Evolutionary conservation across 1,284 basidiomycete species (phyloP), one percentile per base, ranked within the genome.

Genomic region (Hymenochaete sp.): DNA sequence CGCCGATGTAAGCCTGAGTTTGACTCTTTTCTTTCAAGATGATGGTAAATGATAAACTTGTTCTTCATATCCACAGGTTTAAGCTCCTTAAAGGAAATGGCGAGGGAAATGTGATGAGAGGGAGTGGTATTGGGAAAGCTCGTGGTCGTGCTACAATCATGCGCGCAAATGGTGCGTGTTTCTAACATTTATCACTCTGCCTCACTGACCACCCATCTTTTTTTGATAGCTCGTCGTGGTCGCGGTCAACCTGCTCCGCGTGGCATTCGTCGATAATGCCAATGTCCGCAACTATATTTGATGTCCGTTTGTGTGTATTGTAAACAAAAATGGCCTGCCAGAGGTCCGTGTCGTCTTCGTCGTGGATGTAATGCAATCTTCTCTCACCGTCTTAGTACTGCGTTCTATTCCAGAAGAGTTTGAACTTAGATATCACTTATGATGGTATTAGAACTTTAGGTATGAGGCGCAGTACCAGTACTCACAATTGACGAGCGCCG

Each of bases 81-180:
- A 98, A 98, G 70, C 85, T 95, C 54, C 90, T 97, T 42, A 93
- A 95, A 38, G 92, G 93, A 13, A 97, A 98, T 62, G 93, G 93
- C 29, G 97, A 98, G 93, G 92, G 93, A 13, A 97, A 98, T 62
- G 93, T 93, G 31, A 97, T 98, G 93, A 87, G 89, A 59, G 96
- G 96, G 59, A 77, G 95, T 55, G 96, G 96, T 81, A 98, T 99
- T 61, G 96, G 96, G 61, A 96, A 93, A 58, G 92, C 92, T 47
- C 85, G 91, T 77, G 91, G 91, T 63, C 82, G 92, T 62, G 92
- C 92, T 27, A 95, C 92, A n/a, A 93, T 95, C 57, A 90, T 93
- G 84, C 73, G 91, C 65, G 92, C 48, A 36, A 50, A 50, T 26
- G 49, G 59, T 60, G 41, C 36, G 85, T 85, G 54, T 56, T 76